Percentiles rank a stretch among this genome's conserved stretches.
Evolutionary conservation across 2,329 filamentous ascomycete species (phyloP).

Genomic region (Fonsecaea pedrosoi): DNA sequence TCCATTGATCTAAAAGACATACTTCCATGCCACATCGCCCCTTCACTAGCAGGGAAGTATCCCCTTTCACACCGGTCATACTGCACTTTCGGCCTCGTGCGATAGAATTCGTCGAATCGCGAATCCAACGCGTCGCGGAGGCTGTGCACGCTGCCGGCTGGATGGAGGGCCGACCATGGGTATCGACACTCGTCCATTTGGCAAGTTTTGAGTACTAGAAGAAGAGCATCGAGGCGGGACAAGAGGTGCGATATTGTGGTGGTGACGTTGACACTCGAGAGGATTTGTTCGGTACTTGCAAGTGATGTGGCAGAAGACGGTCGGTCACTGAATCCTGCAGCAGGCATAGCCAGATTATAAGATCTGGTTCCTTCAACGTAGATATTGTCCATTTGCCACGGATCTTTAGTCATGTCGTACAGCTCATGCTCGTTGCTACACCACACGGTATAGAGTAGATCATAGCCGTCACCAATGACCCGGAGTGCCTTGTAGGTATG

Average conservation of each 20-base stretch:
- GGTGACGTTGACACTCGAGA: constrained; percentile 1
- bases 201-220: constrained; percentile 51
- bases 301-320: constrained; percentile 1
- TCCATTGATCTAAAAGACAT: constrained; percentile 23
- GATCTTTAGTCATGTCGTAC: constrained; percentile 48
- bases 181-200: constrained; percentile 46
- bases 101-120: constrained; percentile 23
- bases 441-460: constrained; percentile 52
- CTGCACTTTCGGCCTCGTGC: constrained; percentile 19
- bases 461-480: constrained; percentile 46
- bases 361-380: constrained; percentile 7
- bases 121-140: constrained; percentile 45
- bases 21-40: constrained; percentile 17
- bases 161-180: constrained; percentile 49
- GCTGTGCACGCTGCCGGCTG: constrained; percentile 41
- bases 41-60: constrained; percentile 25
- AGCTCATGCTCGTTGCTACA: constrained; percentile 51
- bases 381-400: constrained; percentile 48
- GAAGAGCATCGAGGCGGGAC: constrained; percentile 45
- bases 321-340: background rate
- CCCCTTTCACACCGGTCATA: constrained; percentile 25
- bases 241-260: constrained; percentile 40
- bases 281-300: background rate
- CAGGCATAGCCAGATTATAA: background rate
- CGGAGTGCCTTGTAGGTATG: constrained; percentile 51